Evolutionary conservation across 768 basidiomycete genomes (phyloP).

Genomic region (Hirschioporus abietinus): DNA sequence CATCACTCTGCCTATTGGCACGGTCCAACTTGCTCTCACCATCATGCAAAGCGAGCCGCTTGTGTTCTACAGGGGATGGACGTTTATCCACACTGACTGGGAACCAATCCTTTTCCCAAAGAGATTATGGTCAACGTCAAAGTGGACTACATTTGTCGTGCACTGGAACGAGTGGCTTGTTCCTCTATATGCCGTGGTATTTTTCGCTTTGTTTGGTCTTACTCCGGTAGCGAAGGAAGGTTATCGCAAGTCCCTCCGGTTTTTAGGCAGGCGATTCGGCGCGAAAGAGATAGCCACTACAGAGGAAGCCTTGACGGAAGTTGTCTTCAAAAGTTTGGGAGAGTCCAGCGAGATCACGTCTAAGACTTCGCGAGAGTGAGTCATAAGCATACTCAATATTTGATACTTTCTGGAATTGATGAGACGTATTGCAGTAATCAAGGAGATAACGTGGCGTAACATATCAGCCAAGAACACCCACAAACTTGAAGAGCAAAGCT

Average conservation of each 20-base stretch:
- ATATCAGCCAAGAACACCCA: too few relatives aligned
- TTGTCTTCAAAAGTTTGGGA: background rate
- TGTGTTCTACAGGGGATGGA: background rate
- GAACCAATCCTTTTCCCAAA: background rate
- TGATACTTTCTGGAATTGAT: too few relatives aligned
- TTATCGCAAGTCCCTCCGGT: background rate
- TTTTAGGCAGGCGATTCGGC: background rate
- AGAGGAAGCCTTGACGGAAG: background rate
- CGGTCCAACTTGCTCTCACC: background rate
- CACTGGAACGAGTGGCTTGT: background rate
- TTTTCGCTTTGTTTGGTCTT: background rate
- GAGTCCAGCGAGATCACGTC: background rate
- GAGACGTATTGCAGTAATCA: too few relatives aligned
- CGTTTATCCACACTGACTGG: background rate
- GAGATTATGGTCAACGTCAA: background rate
- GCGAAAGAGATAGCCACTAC: background rate
- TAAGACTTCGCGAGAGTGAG: background rate
- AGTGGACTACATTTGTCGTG: background rate
- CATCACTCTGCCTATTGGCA: background rate
- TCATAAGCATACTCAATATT: background rate
- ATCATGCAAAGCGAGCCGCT: background rate
- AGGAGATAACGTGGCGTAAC: too few relatives aligned
- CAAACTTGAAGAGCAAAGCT: too few relatives aligned
- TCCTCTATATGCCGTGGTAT: background rate
- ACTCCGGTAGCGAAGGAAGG: background rate